Percentiles rank a stretch among this genome's conserved stretches.
phyloP scores from a whole-genome alignment of 371 early-diverging fungal species.

The Mortierella sp. region DNA sequence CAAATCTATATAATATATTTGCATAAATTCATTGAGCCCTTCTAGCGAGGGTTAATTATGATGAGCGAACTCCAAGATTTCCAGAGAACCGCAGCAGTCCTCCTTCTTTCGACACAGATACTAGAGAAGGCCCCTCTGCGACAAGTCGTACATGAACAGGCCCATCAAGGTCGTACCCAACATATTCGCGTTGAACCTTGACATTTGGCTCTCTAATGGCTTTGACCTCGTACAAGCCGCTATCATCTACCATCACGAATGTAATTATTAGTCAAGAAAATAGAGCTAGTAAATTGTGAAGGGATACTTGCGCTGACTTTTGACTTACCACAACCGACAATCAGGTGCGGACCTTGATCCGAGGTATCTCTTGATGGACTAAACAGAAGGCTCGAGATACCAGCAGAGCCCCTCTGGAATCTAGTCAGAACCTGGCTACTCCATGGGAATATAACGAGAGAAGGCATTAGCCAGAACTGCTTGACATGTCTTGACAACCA shows the following conservation, averaged over 20 bases:
- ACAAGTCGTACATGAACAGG: constrained; percentile 40
- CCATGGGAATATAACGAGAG: neutral
- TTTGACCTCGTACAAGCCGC: constrained; percentile 44
- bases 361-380: constrained; percentile 5
- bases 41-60: neutral
- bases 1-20: neutral
- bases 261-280: neutral
- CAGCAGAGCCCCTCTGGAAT: constrained; percentile 41
- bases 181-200: constrained; percentile 46
- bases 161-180: constrained; percentile 57
- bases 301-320: too few species aligned
- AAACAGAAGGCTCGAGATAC: constrained; percentile 42
- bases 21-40: too few species aligned
- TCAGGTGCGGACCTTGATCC: constrained; percentile 19
- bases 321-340: constrained; percentile 46
- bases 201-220: constrained; percentile 8
- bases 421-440: constrained; percentile 36
- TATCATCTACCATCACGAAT: constrained; percentile 39
- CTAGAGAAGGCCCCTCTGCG: constrained; percentile 37
- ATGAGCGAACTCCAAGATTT: constrained; percentile 14
- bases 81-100: constrained; percentile 38
- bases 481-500: neutral
- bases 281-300: neutral
- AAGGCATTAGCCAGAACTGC: neutral
- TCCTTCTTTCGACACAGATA: constrained; percentile 41